These are phyloP conservation scores for Cornus suecica DNA, from an alignment of 148 eudicot genomes.

Conservation along the genomic window DNA sequence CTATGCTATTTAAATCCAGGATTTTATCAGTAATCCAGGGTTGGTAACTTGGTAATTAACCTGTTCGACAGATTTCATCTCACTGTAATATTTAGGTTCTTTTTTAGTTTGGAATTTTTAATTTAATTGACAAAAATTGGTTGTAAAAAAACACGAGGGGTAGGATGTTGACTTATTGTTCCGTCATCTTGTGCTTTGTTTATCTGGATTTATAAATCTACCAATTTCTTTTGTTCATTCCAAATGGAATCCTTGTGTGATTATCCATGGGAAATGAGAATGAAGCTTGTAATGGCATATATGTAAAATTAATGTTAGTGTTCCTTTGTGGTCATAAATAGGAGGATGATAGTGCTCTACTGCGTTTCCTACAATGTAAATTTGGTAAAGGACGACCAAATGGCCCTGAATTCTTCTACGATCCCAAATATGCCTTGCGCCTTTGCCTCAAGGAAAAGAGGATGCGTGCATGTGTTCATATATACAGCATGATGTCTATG, in stretches of 20 bases:
- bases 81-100: not conserved
- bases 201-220: not conserved
- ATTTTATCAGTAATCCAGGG: too few relatives aligned
- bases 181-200: not conserved
- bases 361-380: conserved; percentile 89
- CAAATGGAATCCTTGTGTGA: not conserved
- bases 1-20: not conserved
- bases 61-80: not conserved
- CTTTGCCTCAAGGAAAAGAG: conserved; percentile 91
- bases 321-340: conserved; percentile 25
- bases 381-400: conserved; percentile 79
- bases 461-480: conserved; percentile 99
- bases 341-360: conserved; percentile 95
- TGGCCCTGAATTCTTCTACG: conserved; percentile 89
- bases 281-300: not conserved
- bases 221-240: not conserved
- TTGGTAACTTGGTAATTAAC: not conserved
- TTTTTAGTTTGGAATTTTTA: not conserved
- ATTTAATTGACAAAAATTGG: not conserved
- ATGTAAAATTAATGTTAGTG: not conserved
- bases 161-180: not conserved
- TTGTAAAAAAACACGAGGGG: not conserved
- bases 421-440: conserved; percentile 94
- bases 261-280: not conserved
- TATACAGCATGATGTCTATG: conserved; percentile 99